phyloP scores from a whole-genome alignment of 257 asterid genomes.

The Asclepias syriaca region DNA sequence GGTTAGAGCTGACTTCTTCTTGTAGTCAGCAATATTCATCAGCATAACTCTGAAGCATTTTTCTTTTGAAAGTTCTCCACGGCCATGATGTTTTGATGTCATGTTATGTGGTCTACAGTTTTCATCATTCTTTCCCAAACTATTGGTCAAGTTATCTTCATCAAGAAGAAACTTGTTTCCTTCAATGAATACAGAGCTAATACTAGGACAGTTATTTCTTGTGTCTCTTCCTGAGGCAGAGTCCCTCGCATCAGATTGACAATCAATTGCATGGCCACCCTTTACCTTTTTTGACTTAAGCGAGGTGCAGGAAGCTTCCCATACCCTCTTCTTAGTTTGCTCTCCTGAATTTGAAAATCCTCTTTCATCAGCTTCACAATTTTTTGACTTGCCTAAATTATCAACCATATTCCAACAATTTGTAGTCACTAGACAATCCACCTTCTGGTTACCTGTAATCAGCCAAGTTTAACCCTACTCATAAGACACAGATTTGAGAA shows the following conservation, averaged over 20 bases:
- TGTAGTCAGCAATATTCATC: conserved; percentile 86
- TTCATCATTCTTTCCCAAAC: conserved; percentile 28
- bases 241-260: conserved; percentile 33
- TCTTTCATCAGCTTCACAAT: conserved; percentile 26
- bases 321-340: conserved; percentile 58
- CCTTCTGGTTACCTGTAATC: conserved; percentile 32
- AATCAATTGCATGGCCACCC: conserved; percentile 51
- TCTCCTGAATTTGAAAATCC: conserved; percentile 38
- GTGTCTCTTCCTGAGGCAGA: conserved; percentile 33
- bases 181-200: conserved; percentile 19
- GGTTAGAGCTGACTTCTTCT: conserved; percentile 59
- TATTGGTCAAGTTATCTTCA: conserved; percentile 20
- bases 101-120: conserved; percentile 27
- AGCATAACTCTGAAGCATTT: conserved; percentile 48
- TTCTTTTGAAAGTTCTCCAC: conserved; percentile 21
- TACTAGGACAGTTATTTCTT: conserved; percentile 25
- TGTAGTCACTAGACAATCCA: conserved; percentile 14
- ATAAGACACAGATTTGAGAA: not conserved
- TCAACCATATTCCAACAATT: conserved; percentile 16
- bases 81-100: conserved; percentile 26
- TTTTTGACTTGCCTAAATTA: conserved; percentile 27
- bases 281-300: conserved; percentile 78
- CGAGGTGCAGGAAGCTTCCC: conserved; percentile 83
- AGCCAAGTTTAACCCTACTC: not conserved
- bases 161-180: conserved; percentile 26